Evolutionary conservation across 2,329 filamentous ascomycete genomes (phyloP).

Genomic region (Hansfordia pulvinata): DNA sequence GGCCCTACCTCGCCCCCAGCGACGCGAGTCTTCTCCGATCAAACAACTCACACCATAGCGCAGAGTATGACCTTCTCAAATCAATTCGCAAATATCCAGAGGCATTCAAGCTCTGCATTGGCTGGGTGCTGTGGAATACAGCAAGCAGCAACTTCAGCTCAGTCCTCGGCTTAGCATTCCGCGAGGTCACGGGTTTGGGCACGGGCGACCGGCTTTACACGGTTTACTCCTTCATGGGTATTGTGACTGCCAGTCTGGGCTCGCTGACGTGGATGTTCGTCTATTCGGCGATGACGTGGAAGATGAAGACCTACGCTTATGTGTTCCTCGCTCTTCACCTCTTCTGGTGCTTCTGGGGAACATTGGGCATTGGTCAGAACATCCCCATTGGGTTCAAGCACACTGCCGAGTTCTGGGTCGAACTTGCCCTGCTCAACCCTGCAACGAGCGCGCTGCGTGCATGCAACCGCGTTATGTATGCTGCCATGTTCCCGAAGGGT

Average conservation of each 20-base stretch:
- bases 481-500: slow-evolving; percentile 5
- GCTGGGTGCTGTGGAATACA: slow-evolving; percentile 7
- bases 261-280: slow-evolving; percentile 7
- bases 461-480: slow-evolving; percentile 6
- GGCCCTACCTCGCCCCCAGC: too few relatives aligned
- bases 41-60: too few relatives aligned
- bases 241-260: slow-evolving; percentile 4
- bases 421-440: slow-evolving; percentile 5
- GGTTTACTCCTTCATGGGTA: slow-evolving; percentile 6
- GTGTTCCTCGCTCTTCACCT: slow-evolving; percentile 5
- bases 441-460: slow-evolving; percentile 5
- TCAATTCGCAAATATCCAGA: slow-evolving; percentile 5
- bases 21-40: too few relatives aligned
- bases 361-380: slow-evolving; percentile 4
- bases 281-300: slow-evolving; percentile 2
- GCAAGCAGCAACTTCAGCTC: slow-evolving; percentile 6
- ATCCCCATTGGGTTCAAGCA: slow-evolving; percentile 5
- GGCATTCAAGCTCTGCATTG: slow-evolving; percentile 7
- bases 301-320: slow-evolving; percentile 6
- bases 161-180: slow-evolving; percentile 4
- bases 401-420: slow-evolving; percentile 6
- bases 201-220: slow-evolving; percentile 4
- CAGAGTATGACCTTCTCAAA: slow-evolving; percentile 4
- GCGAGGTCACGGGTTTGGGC: slow-evolving; percentile 5
- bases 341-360: slow-evolving; percentile 5